These are phyloP conservation scores for Cladosporium sp. DNA, from an alignment of 2,329 filamentous ascomycete species.

Conservation along the genomic window DNA sequence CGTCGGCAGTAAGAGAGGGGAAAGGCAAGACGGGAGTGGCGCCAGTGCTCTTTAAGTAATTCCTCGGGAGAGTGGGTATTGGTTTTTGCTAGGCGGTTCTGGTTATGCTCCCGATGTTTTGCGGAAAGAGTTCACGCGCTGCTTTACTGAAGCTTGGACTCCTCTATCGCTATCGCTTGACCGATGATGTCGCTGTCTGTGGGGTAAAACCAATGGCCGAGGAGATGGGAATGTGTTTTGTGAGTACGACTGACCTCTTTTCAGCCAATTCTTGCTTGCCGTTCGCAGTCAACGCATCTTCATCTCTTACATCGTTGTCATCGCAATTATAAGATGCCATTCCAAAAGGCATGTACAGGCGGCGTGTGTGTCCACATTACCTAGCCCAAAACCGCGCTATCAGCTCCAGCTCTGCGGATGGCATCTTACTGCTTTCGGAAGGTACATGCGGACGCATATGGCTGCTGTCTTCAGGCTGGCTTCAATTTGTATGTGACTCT, in stretches of 20 bases:
- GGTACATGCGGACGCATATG: slow-evolving; percentile 3
- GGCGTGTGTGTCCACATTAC: neutral
- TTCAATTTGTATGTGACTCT: neutral
- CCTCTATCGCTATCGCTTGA: neutral
- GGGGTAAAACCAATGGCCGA: slow-evolving; percentile 6
- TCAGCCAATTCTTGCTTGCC: neutral
- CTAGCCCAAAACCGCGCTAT: neutral
- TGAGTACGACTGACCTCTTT: neutral
- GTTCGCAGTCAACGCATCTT: neutral
- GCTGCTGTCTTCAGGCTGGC: neutral
- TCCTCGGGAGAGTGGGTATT: neutral
- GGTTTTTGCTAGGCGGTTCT: neutral
- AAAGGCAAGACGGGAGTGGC: neutral
- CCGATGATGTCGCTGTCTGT: slow-evolving; percentile 9
- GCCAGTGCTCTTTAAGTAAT: neutral
- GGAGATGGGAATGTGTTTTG: neutral
- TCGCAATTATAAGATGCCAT: slow-evolving; percentile 2
- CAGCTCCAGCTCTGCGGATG: neutral
- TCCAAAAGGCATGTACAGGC: slow-evolving; percentile 8
- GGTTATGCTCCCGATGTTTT: slow-evolving; percentile 7
- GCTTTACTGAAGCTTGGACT: neutral
- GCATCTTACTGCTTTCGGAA: neutral
- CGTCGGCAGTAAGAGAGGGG: neutral
- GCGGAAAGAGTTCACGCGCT: neutral
- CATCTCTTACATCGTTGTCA: neutral